Evolutionary conservation across 208 protist species (phyloP).

Genomic region (Leishmania lainsoni): DNA sequence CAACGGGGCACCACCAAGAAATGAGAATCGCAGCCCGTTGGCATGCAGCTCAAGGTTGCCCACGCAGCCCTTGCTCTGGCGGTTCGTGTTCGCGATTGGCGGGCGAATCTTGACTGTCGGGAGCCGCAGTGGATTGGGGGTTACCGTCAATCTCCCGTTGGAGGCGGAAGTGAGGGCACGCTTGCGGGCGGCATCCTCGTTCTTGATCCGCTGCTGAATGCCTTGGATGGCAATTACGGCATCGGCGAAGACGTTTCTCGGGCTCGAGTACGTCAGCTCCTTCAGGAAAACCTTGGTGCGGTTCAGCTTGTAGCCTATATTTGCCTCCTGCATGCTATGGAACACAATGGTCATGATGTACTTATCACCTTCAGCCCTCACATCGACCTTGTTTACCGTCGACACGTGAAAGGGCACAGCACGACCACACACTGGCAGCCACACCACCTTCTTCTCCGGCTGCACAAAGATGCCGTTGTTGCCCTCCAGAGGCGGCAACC

Average conservation of each 20-base stretch:
- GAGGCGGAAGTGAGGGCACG: slow-evolving; percentile 48
- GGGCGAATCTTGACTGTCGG: slow-evolving; percentile 93
- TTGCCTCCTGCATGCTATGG: slow-evolving; percentile 77
- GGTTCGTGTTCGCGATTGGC: slow-evolving; percentile 59
- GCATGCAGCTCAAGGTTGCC: slow-evolving; percentile 94
- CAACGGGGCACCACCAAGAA: slow-evolving; percentile 74
- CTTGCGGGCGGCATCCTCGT: slow-evolving; percentile 70
- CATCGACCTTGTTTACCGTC: slow-evolving; percentile 94
- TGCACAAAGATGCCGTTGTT: slow-evolving; percentile 84
- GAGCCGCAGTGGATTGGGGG: slow-evolving; percentile 57
- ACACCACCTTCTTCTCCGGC: slow-evolving; percentile 78
- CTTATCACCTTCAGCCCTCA: slow-evolving; percentile 79
- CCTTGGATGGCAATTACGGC: slow-evolving; percentile 63
- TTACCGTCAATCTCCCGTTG: slow-evolving; percentile 47
- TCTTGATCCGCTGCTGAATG: slow-evolving; percentile 75
- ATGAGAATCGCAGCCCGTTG: slow-evolving; percentile 96
- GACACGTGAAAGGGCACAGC: slow-evolving; percentile 95
- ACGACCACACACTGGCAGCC: slow-evolving; percentile 94
- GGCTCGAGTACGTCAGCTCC: slow-evolving; percentile 79
- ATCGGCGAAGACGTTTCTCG: slow-evolving; percentile 63
- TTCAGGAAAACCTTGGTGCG: slow-evolving; percentile 87
- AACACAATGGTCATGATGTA: slow-evolving; percentile 91
- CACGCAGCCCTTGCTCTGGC: slow-evolving; percentile 78
- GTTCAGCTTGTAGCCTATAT: slow-evolving; percentile 84
- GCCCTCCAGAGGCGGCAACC: slow-evolving; percentile 35